Base-by-base conservation (phyloP, 352 stramenopile species). In the Globisporangium solare region DNA sequence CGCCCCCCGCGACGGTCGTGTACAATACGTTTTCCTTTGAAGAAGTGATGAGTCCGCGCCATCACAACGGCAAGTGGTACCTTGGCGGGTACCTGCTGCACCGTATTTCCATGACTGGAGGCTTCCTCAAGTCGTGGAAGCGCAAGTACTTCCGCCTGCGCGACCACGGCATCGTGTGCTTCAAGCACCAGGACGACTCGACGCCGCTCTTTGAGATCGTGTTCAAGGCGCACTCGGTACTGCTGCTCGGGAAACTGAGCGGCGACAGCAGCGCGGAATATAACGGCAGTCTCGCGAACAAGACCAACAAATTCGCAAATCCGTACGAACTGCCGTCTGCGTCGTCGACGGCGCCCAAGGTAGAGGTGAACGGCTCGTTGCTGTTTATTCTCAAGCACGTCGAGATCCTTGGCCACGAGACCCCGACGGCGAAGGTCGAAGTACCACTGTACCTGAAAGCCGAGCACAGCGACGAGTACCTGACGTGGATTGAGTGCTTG, bases 111-210 rank as follows among this genome's bases (percentile, higher is more conserved):
- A 77, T 82, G 58, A 74, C 74, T 13, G 75, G 63, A 15, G 79
- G 82, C 13, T 75, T 90, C 32, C 68, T 89, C 32, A 88, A 87
- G 54, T 68, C 64, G 27, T 89, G 81, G 73, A 83, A 86, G 64
- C 71, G 68, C 41, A 84, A 78, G 43, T 92, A 84, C 55, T 92
- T 90, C 61, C 70, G 83, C 2, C 63, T 90, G 42, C 65, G 74
- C 14, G 78, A 89, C 42, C 74, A 88, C 51, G 76, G 78, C 51
- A 21, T 90, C 14, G 52, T 90, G 47, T 88, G 83, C 54, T 90
- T 79, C 66, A 76, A 76, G 59, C 54, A 71, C 17, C 50, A 72
- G 12, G 75, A 89, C 6, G 65, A 71, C 11, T 54, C 75, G 0
- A 60, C 58, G 40, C 74, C 75, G 42, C 60, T 89, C 18, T 88